Base-by-base conservation (phyloP, 164 flowering plant genomes). In the Hamamelis virginiana region DNA sequence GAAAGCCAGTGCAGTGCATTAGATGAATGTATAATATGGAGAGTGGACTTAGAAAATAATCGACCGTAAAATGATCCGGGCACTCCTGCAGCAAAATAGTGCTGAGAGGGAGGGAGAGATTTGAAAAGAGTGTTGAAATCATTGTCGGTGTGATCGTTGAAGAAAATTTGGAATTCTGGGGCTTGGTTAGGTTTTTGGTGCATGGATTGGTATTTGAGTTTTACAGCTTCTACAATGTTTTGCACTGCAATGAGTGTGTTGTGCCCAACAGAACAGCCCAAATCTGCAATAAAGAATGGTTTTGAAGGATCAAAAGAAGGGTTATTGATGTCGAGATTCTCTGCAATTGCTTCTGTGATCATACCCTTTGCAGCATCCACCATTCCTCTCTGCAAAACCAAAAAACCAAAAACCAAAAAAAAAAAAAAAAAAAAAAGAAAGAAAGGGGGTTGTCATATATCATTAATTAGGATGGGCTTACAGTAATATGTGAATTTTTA, bases 251-350 rank as follows among this genome's bases (percentile, higher is more conserved):
- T 26, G 63, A 59, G 27, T 28, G 43, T 26, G 44, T 59, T 59
- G n/a, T 27, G 16, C 43, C 63, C 63, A 33, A 59, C 63, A 5
- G 43, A 59, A 25, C 63, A 59, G 10, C 63, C 63, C 43, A 59
- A 5, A 22, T 59, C 62, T 13, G 62, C 62, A 14, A 59, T 59
- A 5, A 13, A 16, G n/a, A 59, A 10, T 13, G 38, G 62, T 13
- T 25, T 59, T 0, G 13, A 10, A 16, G 62, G 41, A 59, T 8
- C 18, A 9, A 8, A 16, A 13, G 9, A 9, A 27, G 9, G 13
- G n/a, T 33, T 33, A 2, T 33, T 33, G 18, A 16, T 28, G 8
- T 28, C 41, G 26, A 59, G 62, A 1, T 28, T 28, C 1, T 59
- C 44, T 28, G 41, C 28, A 16, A 59, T 59, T 5, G 5, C 2